Conservation (phyloP, 257 asterid species). For the Euphrasia confusa region DNA sequence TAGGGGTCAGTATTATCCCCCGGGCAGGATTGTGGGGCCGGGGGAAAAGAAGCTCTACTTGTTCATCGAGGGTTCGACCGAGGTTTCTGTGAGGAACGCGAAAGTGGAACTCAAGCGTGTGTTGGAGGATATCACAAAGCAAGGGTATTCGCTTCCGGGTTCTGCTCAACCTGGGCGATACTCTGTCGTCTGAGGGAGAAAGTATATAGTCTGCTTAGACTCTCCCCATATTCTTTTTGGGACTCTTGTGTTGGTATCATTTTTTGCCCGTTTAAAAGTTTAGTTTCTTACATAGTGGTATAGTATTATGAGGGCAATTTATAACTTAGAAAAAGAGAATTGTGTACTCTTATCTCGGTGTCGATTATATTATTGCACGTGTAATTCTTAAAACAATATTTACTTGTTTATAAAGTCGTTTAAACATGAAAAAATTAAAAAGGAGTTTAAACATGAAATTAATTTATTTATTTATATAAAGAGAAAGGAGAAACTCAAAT, state of each 20-base stretch:
- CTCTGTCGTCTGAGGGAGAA: constrained; percentile 47
- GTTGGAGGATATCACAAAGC: constrained; percentile 84
- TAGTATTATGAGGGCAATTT: constrained; percentile 19
- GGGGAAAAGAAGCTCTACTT: constrained; percentile 85
- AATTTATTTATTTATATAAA: too few relatives aligned
- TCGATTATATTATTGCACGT: too few relatives aligned
- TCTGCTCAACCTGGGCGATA: constrained; percentile 88
- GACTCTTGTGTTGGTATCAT: not conserved
- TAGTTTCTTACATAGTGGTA: constrained; percentile 20
- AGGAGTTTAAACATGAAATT: too few relatives aligned
- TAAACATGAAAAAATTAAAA: too few relatives aligned
- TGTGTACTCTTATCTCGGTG: too few relatives aligned
- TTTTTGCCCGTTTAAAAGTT: constrained; percentile 11
- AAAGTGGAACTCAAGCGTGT: constrained; percentile 82
- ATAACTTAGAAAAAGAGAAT: too few relatives aligned
- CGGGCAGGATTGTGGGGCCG: constrained; percentile 62
- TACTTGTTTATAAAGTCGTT: too few relatives aligned
- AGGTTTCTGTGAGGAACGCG: constrained; percentile 87
- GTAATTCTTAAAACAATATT: too few relatives aligned
- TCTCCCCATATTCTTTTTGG: not conserved
- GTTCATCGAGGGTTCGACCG: constrained; percentile 92
- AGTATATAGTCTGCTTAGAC: constrained; percentile 5
- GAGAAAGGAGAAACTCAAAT: too few relatives aligned
- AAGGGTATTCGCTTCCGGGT: constrained; percentile 80
- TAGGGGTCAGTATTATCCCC: constrained; percentile 71